Conservation (phyloP, 345 rosid genomes). For the Moricandia moricandioides region DNA sequence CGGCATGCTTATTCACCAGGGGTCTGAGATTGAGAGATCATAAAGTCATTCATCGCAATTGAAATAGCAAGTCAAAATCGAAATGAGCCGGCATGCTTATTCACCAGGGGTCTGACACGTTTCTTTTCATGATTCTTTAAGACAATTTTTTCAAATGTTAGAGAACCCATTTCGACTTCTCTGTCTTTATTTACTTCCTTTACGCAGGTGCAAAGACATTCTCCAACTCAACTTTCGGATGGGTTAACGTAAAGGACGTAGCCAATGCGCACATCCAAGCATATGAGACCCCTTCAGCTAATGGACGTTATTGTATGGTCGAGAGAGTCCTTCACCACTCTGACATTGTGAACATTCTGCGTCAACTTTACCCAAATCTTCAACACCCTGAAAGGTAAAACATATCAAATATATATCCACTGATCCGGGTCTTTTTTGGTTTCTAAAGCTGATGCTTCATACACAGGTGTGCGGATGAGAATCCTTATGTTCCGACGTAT, state of each 20-base stretch:
- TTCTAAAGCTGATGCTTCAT: slow-evolving; percentile 20
- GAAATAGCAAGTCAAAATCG: no score
- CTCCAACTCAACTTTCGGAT: slow-evolving; percentile 34
- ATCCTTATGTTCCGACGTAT: slow-evolving; percentile 61
- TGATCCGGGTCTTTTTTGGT: not conserved
- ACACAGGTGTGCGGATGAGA: slow-evolving; percentile 70
- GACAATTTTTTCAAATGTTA: not conserved
- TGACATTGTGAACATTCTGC: slow-evolving; percentile 52
- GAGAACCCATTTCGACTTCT: not conserved
- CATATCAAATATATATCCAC: slow-evolving; percentile 4
- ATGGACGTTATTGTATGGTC: slow-evolving; percentile 34
- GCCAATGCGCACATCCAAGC: slow-evolving; percentile 60
- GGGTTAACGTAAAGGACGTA: slow-evolving; percentile 53
- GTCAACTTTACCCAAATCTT: slow-evolving; percentile 60
- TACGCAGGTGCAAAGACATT: slow-evolving; percentile 57
- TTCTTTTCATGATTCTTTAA: not conserved
- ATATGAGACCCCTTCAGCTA: slow-evolving; percentile 45
- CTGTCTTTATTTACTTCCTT: not conserved
- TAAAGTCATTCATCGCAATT: no score
- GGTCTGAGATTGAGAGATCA: no score
- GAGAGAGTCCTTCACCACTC: slow-evolving; percentile 74
- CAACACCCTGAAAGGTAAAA: slow-evolving; percentile 72
- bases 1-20: no score
- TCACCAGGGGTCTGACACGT: no score
- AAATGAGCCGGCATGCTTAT: no score